Base-by-base conservation (phyloP, 2,329 filamentous ascomycete genomes). In the Paraphaeosphaeria sporulosa region DNA sequence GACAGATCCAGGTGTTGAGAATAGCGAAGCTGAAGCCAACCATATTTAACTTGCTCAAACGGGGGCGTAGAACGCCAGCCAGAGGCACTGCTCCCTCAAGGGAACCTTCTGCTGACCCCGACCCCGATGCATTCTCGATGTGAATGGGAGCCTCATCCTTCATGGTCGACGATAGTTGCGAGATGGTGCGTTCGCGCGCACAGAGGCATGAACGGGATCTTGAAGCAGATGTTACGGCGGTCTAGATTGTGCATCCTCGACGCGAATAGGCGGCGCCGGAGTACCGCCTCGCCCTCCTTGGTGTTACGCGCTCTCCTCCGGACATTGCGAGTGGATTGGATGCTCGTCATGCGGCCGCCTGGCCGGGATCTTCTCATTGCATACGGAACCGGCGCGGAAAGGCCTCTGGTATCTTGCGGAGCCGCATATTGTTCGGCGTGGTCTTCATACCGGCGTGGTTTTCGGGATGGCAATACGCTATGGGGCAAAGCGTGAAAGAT, bases 21-120 rank as follows among this genome's bases (percentile, higher is more conserved):
- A 82, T 81, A 17, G 79, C 79, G 62, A 82, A 81, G 4, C 78
- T 76, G 75, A 81, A 74, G 19, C 78, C 79, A 15, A 81, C 74
- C 79, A 81, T 82, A 1, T 76, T 81, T 27, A 80, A 55, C 58
- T 75, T 77, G n/a, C 75, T 79, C 4, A 81, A 62, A 3, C 78
- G 74, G 34, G 75, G 77, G 61, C 75, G 69, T 49, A 80, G 66
- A 21, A 73, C 76, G 12, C 60, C 55, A 3, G 27, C 17, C 25
- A 32, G 21, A 49, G 46, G 25, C 17, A 10, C 13, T 17, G 34
- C 46, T 7, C 17, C 4, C 27, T 49, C 46, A 7, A 34, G 27
- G 15, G 25, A 32, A 2, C 46, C 46, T 30, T 27, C 27, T 34
- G 46, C 25, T 13, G 46, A 32, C n/a, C 17, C 7, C 15, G 46